Evolutionary conservation across 2,329 filamentous ascomycete genomes (phyloP), one percentile per base, ranked within the genome.

Genomic region (Leptographium wingfieldii): DNA sequence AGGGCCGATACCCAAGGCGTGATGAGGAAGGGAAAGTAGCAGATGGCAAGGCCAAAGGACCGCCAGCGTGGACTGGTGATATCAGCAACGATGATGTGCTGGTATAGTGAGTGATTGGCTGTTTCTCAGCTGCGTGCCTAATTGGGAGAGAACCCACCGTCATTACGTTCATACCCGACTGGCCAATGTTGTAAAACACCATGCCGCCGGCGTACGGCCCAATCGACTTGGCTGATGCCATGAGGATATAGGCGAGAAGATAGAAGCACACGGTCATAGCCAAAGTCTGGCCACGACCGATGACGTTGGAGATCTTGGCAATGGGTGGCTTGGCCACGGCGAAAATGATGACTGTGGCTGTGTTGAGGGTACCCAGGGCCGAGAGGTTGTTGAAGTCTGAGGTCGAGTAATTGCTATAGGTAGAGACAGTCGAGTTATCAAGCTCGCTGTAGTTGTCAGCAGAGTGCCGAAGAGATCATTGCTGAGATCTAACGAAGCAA

Each of bases 241-340:
- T 80, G 61, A 83, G 74, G 29, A 83, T 76, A 66, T 83, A 84
- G 0, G 81, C 78, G 11, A 84, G 65, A 1, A 78, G 72, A 65
- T 80, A 84, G 55, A 82, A 73, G 27, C 75, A 63, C 22, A 85
- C 76, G 1, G 78, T 77, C n/a, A 84, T 67, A 16, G 74, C 71
- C 65, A 84, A 84, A 2, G 81, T 82, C 67, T 84, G 79, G 22
- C 81, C 78, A 31, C 83, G 77, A 31, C 81, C 82, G 59, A 84
- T 83, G 9, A 84, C 80, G 65, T 84, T 80, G 6, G 81, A 80
- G 43, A 84, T 71, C 68, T 85, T 84, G 58, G 80, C 80, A 69
- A 84, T 79, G 14, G 80, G 81, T 16, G 82, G 81, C 66, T 84
- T 84, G 60, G 79, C 76, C 19, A 83, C 76, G 3, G 81, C 78